A percentile compares a stretch with the other conserved stretches of the same genome.
phyloP scores from a whole-genome alignment of 1,284 basidiomycete genomes.

The Pulchroboletus neoregius region DNA sequence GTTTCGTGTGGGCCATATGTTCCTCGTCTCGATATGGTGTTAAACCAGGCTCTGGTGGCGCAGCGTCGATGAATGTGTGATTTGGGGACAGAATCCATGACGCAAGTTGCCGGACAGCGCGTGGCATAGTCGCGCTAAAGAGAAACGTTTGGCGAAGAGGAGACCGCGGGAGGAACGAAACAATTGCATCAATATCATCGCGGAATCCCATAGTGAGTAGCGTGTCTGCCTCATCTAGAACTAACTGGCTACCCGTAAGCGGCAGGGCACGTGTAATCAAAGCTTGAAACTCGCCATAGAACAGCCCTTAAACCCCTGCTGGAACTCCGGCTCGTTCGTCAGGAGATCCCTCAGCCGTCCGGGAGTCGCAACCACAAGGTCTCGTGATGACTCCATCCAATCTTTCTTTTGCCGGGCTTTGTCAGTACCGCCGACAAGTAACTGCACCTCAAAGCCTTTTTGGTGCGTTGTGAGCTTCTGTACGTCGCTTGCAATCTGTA shows the following conservation, averaged over 20 bases:
- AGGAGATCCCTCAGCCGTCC: constrained; percentile 86
- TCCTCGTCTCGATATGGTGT: constrained; percentile 17
- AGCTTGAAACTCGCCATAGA: constrained; percentile 47
- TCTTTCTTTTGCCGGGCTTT: constrained; percentile 65
- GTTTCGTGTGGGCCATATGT: not conserved
- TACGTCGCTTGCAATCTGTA: constrained; percentile 90
- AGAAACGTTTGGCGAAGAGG: constrained; percentile 86
- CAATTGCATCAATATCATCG: constrained; percentile 80
- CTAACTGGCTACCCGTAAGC: constrained; percentile 49
- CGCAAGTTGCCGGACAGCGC: constrained; percentile 61
- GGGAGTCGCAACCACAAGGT: constrained; percentile 92
- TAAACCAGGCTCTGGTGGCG: constrained; percentile 33
- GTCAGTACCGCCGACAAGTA: constrained; percentile 80
- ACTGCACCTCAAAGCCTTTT: constrained; percentile 62
- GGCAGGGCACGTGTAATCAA: not conserved
- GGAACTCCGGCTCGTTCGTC: constrained; percentile 56
- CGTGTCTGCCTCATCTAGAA: constrained; percentile 95
- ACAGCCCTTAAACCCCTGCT: constrained; percentile 50
- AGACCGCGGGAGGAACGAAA: constrained; percentile 59
- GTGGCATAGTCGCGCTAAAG: constrained; percentile 87
- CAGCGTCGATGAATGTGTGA: constrained; percentile 64
- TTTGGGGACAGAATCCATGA: constrained; percentile 47
- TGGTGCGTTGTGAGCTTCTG: constrained; percentile 65
- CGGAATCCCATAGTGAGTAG: constrained; percentile 96
- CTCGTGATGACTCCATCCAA: constrained; percentile 64